Evolutionary conservation across 306 rosid genomes (phyloP), one percentile per base, ranked within the genome.

Genomic region (Echinosophora koreensis): DNA sequence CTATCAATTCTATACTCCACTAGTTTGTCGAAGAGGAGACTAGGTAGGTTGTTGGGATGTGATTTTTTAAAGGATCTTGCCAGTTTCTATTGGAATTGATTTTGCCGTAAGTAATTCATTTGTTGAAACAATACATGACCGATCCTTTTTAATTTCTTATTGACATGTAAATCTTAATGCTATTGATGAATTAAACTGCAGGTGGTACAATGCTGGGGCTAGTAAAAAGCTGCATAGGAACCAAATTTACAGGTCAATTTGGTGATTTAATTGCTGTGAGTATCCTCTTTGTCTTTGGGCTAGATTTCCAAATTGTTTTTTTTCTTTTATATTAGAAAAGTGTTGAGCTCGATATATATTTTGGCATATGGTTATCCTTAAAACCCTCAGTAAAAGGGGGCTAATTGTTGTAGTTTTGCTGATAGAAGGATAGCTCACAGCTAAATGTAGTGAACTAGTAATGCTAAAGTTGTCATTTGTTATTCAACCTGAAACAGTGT

Each of bases 261-360:
- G 99, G 99, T 51, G 97, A 96, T 85, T 80, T 96, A 61, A 91
- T 96, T 84, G 98, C 99, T 86, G 99, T 96, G 81, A 92, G 99
- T 82, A 66, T 83, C 60, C 79, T 73, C 59, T 30, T 6, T 65
- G 61, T 35, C 76, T 46, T 56, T 16, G 17, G 10, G 78, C 63
- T 56, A 54, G 35, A 44, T 56, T 37, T 39, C 6, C 57, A 54
- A 63, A 5, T 58, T 42, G 42, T 14, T 38, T 15, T 60, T 2
- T 13, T 46, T 71, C 50, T 58, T 82, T 46, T 70, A 18, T 82
- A n/a, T 63, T 73, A 32, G 27, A 5, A 28, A 56, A 14, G 35
- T 54, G n/a, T 74, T 68, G 16, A 35, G 30, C 65, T 78, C 4
- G 41, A 51, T 67, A 39, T 67, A 11, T 51, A 52, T 57, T 66